Percentiles rank a stretch among this genome's conserved stretches.
Conservation (phyloP, 2,329 filamentous ascomycete genomes). For the Hypoxylon sp. region DNA sequence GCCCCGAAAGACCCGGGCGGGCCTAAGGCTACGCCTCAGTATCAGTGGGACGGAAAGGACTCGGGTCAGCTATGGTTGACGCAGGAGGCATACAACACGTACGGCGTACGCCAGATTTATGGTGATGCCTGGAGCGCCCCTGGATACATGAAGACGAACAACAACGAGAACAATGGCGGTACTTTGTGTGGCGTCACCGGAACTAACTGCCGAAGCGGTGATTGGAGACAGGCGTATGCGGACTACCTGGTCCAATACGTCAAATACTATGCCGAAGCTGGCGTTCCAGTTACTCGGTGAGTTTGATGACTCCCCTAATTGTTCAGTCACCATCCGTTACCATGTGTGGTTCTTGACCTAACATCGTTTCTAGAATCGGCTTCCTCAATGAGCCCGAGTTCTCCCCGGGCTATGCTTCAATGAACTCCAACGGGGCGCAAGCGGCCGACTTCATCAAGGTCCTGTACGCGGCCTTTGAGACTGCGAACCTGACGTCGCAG, state of each 20-base stretch:
- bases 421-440: slow-evolving; percentile 50
- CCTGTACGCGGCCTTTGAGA: slow-evolving; percentile 45
- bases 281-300: slow-evolving; percentile 51
- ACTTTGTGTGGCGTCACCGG: slow-evolving; percentile 57
- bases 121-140: slow-evolving; percentile 61
- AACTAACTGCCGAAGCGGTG: slow-evolving; percentile 49
- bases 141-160: slow-evolving; percentile 61
- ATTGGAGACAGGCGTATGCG: slow-evolving; percentile 61
- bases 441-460: slow-evolving; percentile 51
- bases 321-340: background rate
- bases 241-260: slow-evolving; percentile 62
- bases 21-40: slow-evolving; percentile 56
- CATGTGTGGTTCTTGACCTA: background rate
- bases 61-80: slow-evolving; percentile 64
- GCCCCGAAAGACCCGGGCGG: slow-evolving; percentile 58
- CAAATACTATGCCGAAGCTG: slow-evolving; percentile 56
- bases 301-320: slow-evolving; percentile 7
- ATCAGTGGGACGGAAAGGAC: slow-evolving; percentile 61
- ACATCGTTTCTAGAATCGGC: slow-evolving; percentile 39
- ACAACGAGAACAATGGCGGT: slow-evolving; percentile 56
- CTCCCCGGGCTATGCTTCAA: slow-evolving; percentile 47
- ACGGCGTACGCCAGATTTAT: slow-evolving; percentile 55
- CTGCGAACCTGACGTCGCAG: slow-evolving; percentile 48
- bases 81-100: slow-evolving; percentile 59
- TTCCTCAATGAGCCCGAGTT: slow-evolving; percentile 52